These are phyloP conservation scores for Pholiota molesta DNA, from an alignment of 768 basidiomycete genomes.

Conservation along the genomic window DNA sequence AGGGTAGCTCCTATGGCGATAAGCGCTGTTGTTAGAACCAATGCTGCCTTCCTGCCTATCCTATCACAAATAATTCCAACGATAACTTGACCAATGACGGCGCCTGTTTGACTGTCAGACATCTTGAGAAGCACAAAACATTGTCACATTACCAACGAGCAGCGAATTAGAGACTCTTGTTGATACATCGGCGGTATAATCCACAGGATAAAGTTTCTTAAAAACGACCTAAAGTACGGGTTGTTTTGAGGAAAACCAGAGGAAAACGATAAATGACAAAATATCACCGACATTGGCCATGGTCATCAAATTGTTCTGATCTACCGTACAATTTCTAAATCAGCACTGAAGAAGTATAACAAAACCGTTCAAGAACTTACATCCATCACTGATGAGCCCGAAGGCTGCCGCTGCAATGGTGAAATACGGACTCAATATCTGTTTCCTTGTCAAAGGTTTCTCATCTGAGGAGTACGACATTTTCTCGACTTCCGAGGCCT, in stretches of 20 bases:
- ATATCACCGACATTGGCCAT: slow-evolving; percentile 55
- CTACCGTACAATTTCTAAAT: slow-evolving; percentile 32
- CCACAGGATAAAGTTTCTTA: slow-evolving; percentile 61
- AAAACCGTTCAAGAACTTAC: slow-evolving; percentile 31
- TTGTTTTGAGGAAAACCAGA: background rate
- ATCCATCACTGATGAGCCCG: slow-evolving; percentile 67
- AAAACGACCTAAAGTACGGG: slow-evolving; percentile 55
- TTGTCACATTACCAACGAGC: slow-evolving; percentile 52
- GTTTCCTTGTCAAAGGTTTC: slow-evolving; percentile 30
- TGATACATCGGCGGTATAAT: slow-evolving; percentile 61
- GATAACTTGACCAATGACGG: slow-evolving; percentile 59
- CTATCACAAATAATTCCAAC: slow-evolving; percentile 76
- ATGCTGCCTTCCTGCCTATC: slow-evolving; percentile 74
- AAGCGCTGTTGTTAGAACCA: slow-evolving; percentile 66
- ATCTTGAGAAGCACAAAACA: background rate
- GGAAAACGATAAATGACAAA: background rate
- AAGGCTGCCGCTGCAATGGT: slow-evolving; percentile 67
- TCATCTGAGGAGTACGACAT: background rate
- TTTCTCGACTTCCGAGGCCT: background rate
- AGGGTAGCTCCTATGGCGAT: slow-evolving; percentile 74
- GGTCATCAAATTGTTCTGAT: slow-evolving; percentile 74
- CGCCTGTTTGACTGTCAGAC: slow-evolving; percentile 40
- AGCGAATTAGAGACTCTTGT: slow-evolving; percentile 74
- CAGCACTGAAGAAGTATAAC: background rate
- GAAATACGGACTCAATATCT: slow-evolving; percentile 58